Base-by-base conservation (phyloP, 257 asterid genomes). In the Forsythia viridissima region DNA sequence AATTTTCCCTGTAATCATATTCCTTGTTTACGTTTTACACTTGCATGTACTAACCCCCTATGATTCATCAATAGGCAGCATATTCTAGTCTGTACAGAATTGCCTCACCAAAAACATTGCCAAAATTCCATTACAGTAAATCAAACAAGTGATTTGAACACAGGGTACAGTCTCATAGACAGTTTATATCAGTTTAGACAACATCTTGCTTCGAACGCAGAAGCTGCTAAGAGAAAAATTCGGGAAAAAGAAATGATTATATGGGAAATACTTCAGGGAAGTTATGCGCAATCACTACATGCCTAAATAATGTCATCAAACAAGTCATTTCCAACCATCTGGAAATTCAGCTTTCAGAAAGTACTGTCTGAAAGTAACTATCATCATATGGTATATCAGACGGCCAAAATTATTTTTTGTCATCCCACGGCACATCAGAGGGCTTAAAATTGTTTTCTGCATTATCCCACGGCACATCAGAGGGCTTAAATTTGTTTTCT, bases 301-400 rank as follows among this genome's bases (percentile, higher is more conserved):
- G 8, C 15, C 0, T 5, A 59, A 20, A 9, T 43, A n/a, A n/a
- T 59, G 37, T 59, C 30, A 41, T 66, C 7, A 6, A 76, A 76
- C 30, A 42, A 70, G 52, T 72, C 42, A 75, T 75, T 86, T 81
- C 88, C 86, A 79, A 52, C 86, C 82, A 74, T 87, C 89, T 24
- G 86, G 71, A 88, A 84, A 79, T 80, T 85, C 88, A 67, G 82
- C 82, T 39, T 66, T 34, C 48, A 43, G 10, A 7, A 51, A 8
- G 8, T 46, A 51, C 15, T 11, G 16, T 15, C 15, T 46, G 55
- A 46, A 46, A 5, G 61, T 44, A 10, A 16, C 59, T 2, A 51
- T 57, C 66, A 20, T 7, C 34, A 24, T 7, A 5, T 30, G 15
- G 59, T 2, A 13, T n/a, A 48, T 48, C 59, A 4, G 6, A 15